Evolutionary conservation across 257 asterid genomes (phyloP).

Genomic region (Rhazya stricta): DNA sequence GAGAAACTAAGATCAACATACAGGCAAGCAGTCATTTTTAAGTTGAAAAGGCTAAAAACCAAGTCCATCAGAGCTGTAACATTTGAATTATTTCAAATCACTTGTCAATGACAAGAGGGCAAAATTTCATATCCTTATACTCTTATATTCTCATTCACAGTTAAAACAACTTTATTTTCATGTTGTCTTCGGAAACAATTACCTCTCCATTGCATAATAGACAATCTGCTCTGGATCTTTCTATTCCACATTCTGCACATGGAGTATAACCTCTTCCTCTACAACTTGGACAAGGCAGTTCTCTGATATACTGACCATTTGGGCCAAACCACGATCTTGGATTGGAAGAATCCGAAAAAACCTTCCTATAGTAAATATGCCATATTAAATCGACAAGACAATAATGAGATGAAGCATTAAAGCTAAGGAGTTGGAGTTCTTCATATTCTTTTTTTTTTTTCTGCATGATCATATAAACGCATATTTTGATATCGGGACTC

Average conservation of each 20-base stretch:
- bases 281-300: conserved; percentile 90
- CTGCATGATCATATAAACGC: background rate
- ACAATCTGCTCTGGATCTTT: conserved; percentile 85
- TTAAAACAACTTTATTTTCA: background rate
- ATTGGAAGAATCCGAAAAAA: conserved; percentile 49
- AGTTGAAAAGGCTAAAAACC: background rate
- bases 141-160: background rate
- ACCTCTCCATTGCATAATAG: conserved; percentile 79
- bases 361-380: conserved; percentile 37
- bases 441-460: background rate
- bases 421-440: background rate
- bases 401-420: background rate
- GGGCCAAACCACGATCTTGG: conserved; percentile 98
- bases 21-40: background rate
- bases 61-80: background rate
- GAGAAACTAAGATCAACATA: background rate
- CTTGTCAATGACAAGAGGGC: background rate
- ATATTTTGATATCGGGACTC: background rate
- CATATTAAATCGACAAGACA: conserved; percentile 4
- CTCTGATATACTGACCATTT: conserved; percentile 86
- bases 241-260: conserved; percentile 81
- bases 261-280: conserved; percentile 95
- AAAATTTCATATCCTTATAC: background rate
- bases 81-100: background rate
- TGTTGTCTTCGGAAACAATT: background rate